Conservation (phyloP, 106 monocot genomes). For the Dendrobium officinale region DNA sequence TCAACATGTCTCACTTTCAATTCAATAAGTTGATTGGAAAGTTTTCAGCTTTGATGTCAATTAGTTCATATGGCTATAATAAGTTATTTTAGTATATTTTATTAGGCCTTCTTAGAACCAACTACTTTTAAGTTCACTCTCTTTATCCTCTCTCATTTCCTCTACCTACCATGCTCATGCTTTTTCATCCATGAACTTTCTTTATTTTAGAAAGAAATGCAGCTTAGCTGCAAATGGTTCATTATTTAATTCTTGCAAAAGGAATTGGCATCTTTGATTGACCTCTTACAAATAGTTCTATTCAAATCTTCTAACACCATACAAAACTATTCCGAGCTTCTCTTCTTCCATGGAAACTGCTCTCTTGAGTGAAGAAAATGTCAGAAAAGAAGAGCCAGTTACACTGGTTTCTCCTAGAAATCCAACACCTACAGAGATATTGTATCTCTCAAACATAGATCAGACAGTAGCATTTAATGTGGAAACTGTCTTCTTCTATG, state of each 20-base stretch:
- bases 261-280: not conserved
- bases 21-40: not conserved
- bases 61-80: not conserved
- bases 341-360: conserved; percentile 21
- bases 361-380: conserved; percentile 21
- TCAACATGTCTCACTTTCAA: not conserved
- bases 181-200: not conserved
- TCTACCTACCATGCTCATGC: not conserved
- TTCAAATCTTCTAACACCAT: not conserved
- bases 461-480: conserved; percentile 81
- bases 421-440: conserved; percentile 22
- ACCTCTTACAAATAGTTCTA: not conserved
- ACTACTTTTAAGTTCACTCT: conserved; percentile 4
- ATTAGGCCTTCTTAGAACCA: not conserved
- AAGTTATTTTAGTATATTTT: not conserved
- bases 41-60: not conserved
- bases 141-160: not conserved
- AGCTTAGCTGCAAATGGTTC: not conserved
- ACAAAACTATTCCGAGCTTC: not conserved
- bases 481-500: conserved; percentile 71
- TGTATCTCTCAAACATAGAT: conserved; percentile 84
- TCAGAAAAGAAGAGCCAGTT: conserved; percentile 27
- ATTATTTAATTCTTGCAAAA: not conserved
- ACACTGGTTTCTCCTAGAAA: conserved; percentile 38
- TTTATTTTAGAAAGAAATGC: not conserved